These are phyloP conservation scores for Fusarium nelsonii DNA, from an alignment of 2,329 filamentous ascomycete species.

Conservation along the genomic window DNA sequence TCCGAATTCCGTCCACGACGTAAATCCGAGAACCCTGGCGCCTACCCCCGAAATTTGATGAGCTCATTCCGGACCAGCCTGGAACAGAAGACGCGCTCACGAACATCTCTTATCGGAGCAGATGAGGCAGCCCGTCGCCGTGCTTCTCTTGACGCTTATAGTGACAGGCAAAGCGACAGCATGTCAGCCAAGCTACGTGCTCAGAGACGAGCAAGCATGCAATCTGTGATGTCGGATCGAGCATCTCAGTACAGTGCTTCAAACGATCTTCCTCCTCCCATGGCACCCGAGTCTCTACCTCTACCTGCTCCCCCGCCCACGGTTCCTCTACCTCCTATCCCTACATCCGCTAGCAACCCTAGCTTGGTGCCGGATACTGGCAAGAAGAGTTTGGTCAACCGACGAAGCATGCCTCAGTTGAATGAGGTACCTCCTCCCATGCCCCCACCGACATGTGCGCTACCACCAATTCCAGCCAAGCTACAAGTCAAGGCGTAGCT, in stretches of 20 bases:
- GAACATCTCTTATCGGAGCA: constrained; percentile 30
- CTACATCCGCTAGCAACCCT: constrained; percentile 43
- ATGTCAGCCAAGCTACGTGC: constrained; percentile 39
- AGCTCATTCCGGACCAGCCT: constrained; percentile 29
- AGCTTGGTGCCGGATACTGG: constrained; percentile 39
- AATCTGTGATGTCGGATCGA: constrained; percentile 47
- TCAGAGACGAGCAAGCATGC: constrained; percentile 49
- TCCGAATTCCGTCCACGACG: constrained; percentile 52
- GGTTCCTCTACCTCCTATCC: constrained; percentile 51
- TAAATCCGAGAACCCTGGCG: constrained; percentile 36
- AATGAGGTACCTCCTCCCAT: constrained; percentile 64
- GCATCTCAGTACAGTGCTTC: constrained; percentile 42
- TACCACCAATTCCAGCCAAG: constrained; percentile 64
- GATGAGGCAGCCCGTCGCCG: constrained; percentile 45
- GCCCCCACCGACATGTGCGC: constrained; percentile 66
- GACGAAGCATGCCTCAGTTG: constrained; percentile 65
- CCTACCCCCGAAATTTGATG: constrained; percentile 25
- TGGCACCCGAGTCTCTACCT: constrained; percentile 43
- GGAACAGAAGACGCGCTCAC: constrained; percentile 41
- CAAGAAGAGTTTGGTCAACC: constrained; percentile 49
- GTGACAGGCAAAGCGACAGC: constrained; percentile 40
- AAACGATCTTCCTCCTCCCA: constrained; percentile 44
- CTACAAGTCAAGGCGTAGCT: constrained; percentile 37
- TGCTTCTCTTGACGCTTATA: constrained; percentile 52
- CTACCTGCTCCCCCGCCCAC: constrained; percentile 49